Conservation (phyloP, 1,284 basidiomycete genomes). For the Puccinia novopanici region DNA sequence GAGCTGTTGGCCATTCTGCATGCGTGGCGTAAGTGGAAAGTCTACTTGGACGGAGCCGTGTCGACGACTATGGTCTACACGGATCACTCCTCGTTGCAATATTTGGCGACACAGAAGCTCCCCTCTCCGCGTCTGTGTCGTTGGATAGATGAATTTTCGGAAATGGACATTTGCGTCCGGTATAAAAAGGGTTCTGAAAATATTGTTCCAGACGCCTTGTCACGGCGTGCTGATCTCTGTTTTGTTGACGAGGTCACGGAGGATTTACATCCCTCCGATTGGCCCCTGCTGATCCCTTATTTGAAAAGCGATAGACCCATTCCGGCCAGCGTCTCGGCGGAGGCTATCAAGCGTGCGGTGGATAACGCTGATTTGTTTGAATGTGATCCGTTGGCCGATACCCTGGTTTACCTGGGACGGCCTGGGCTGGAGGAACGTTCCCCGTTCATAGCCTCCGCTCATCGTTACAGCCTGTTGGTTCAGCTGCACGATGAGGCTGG, state of each 20-base stretch:
- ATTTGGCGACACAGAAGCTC: not conserved
- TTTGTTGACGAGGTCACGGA: no score
- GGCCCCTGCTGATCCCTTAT: slow-evolving; percentile 10
- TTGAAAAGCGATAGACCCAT: not conserved
- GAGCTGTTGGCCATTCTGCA: slow-evolving; percentile 34
- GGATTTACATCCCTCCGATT: not conserved
- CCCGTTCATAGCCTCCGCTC: not conserved
- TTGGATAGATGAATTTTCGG: not conserved
- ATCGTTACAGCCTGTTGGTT: not conserved
- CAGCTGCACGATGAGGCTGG: not conserved
- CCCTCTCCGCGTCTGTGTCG: not conserved
- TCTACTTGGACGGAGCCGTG: slow-evolving; percentile 19
- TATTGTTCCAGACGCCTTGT: not conserved
- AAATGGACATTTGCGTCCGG: slow-evolving; percentile 3
- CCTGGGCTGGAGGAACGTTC: not conserved
- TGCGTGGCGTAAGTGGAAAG: no score
- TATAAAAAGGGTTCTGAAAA: not conserved
- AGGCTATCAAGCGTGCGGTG: not conserved
- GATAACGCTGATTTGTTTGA: not conserved
- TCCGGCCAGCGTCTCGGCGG: not conserved
- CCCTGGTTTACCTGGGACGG: not conserved
- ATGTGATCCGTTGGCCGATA: not conserved
- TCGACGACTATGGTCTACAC: not conserved
- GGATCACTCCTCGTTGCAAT: not conserved
- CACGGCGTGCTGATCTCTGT: not conserved